phyloP scores from a whole-genome alignment of 164 flowering plant species.

The Chimonanthus salicifolius region DNA sequence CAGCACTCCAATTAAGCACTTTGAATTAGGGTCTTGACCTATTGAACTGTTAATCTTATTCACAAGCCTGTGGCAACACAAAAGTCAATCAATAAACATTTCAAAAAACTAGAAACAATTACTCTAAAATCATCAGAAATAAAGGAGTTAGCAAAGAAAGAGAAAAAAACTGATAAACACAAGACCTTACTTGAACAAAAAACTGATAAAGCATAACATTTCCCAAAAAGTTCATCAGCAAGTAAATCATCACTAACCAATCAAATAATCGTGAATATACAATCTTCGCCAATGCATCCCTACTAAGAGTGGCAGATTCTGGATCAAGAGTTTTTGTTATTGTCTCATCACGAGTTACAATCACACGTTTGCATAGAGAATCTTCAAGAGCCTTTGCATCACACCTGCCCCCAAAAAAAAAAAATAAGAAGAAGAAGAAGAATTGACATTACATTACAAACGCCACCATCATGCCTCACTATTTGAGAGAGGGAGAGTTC shows the following conservation, averaged over 20 bases:
- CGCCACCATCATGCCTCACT: too few species aligned
- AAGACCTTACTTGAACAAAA: background rate
- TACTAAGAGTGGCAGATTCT: constrained; percentile 60
- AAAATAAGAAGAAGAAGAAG: background rate
- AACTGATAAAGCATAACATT: background rate
- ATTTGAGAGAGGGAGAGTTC: too few species aligned
- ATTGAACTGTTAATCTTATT: constrained; percentile 82
- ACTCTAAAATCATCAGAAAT: background rate
- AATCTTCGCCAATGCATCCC: constrained; percentile 85
- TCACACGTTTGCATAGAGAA: constrained; percentile 80
- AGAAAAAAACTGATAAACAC: background rate
- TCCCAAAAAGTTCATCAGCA: background rate
- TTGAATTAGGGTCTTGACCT: constrained; percentile 93
- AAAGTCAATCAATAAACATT: background rate
- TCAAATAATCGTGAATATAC: constrained; percentile 82
- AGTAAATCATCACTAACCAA: constrained; percentile 36
- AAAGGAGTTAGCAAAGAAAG: background rate
- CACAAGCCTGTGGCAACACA: constrained; percentile 66
- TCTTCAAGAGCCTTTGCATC: constrained; percentile 78
- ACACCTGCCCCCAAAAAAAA: constrained; percentile 41
- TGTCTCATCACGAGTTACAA: constrained; percentile 84
- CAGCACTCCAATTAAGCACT: constrained; percentile 84
- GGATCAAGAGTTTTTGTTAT: constrained; percentile 83
- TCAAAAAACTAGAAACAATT: constrained; percentile 6
- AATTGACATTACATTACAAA: background rate